Evolutionary conservation across 495 filamentous ascomycete genomes (phyloP).

Genomic region (Aspergillus coremiiformis): DNA sequence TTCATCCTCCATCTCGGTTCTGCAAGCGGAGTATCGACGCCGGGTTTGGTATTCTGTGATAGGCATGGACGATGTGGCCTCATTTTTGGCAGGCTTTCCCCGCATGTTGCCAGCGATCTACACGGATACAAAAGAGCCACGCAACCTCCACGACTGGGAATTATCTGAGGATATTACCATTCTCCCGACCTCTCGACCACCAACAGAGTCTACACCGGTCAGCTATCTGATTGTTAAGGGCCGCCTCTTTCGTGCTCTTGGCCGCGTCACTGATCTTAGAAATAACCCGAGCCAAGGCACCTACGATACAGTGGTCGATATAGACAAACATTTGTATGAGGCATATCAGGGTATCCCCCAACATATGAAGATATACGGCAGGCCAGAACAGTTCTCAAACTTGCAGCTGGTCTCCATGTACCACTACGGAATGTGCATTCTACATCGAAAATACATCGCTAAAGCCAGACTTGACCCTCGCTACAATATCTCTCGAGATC

Average conservation of each 20-base stretch:
- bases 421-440: conserved; percentile 5
- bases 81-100: conserved; percentile 35
- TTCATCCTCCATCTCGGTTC: conserved; percentile 39
- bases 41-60: conserved; percentile 46
- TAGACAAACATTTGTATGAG: background rate
- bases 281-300: background rate
- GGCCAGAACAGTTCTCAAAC: background rate
- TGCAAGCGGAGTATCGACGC: conserved; percentile 49
- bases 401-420: conserved; percentile 4
- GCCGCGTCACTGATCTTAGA: conserved; percentile 3
- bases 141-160: conserved; percentile 31
- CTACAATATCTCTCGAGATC: background rate
- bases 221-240: conserved; percentile 8
- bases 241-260: conserved; percentile 3
- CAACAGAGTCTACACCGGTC: conserved; percentile 14
- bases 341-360: background rate
- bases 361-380: background rate
- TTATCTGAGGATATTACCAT: conserved; percentile 14
- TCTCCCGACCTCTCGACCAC: conserved; percentile 18
- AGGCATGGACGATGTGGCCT: conserved; percentile 43
- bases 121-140: conserved; percentile 33
- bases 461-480: background rate
- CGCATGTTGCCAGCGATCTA: conserved; percentile 23
- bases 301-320: background rate
- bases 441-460: conserved; percentile 5